Evolutionary conservation across 805 yeast species (phyloP), one percentile per base, ranked within the genome.

Genomic region (Saccharomyces cerevisiae): DNA sequence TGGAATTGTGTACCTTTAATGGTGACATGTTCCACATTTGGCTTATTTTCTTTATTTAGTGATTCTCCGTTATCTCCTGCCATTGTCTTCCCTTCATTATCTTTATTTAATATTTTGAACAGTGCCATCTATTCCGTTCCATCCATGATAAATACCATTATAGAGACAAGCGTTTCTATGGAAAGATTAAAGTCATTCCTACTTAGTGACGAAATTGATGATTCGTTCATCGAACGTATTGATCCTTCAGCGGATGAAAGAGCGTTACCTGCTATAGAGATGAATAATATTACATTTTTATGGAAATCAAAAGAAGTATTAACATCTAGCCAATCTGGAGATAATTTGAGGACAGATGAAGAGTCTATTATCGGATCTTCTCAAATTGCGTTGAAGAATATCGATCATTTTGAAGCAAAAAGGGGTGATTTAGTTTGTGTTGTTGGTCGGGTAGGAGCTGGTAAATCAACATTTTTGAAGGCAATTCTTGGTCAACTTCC

Each of bases 371-470:
- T 76, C 27, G 73, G 65, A 75, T 83, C 85, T 6, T 61, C 74
- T 0, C 71, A 70, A 49, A 65, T 74, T 41, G 84, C 87, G 0
- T 68, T 84, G 51, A 68, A 71, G 47, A 66, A 79, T 60, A 73
- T 82, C 49, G 64, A 67, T 21, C 66, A 75, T 52, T 82, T 81
- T 57, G 55, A 62, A 9, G 86, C 83, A 1, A 68, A 60, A n/a
- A 78, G 76, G 60, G 84, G 84, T 4, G 72, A 76, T 41, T 69
- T 84, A 53, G 72, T 80, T 1, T 82, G 89, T 67, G 69, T 84
- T 51, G 83, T 84, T 27, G 89, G 89, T 10, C 72, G 79, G 60
- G 89, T 84, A 31, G 89, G 89, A 2, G 68, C 85, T 13, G 89
- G 89, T 50, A 84, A 84, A 60, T 77, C 86, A 2, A 79, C 88